These are phyloP conservation scores for Colletotrichum paranaense DNA, from an alignment of 2,329 filamentous ascomycete genomes.

Conservation along the genomic window DNA sequence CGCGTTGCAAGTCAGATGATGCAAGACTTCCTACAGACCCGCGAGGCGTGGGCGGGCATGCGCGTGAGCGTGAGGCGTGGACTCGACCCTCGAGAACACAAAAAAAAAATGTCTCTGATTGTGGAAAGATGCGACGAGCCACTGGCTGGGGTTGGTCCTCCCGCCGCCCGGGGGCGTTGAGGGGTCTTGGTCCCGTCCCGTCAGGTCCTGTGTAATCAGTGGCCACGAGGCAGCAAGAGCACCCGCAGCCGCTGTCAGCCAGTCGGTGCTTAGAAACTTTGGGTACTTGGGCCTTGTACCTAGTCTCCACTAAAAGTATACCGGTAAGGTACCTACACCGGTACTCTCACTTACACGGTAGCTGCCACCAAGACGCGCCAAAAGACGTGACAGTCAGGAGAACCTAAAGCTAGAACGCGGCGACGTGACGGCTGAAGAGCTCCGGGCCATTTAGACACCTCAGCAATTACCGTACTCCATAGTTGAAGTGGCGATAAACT, in stretches of 20 bases:
- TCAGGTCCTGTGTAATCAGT: constrained; percentile 9
- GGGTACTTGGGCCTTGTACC: background rate
- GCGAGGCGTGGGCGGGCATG: background rate
- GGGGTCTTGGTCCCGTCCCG: constrained; percentile 13
- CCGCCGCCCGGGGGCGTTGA: background rate
- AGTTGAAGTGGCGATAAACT: background rate
- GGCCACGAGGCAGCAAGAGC: constrained; percentile 21
- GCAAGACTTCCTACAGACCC: background rate
- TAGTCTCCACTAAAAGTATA: background rate
- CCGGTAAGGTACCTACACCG: no score
- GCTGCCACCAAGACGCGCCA: background rate
- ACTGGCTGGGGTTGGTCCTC: constrained; percentile 5
- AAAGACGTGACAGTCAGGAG: background rate
- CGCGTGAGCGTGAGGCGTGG: constrained; percentile 22
- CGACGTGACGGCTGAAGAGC: background rate
- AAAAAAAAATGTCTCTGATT: constrained; percentile 20
- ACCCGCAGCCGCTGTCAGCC: constrained; percentile 12
- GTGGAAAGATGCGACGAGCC: constrained; percentile 18
- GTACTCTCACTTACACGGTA: background rate
- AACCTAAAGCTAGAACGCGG: background rate
- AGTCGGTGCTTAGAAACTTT: background rate
- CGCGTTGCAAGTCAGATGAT: constrained; percentile 27
- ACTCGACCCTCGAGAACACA: constrained; percentile 23
- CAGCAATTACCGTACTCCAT: no score
- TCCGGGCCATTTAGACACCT: background rate